phyloP scores from a whole-genome alignment of 2,329 filamentous ascomycete genomes.

The Botrytis deweyae region DNA sequence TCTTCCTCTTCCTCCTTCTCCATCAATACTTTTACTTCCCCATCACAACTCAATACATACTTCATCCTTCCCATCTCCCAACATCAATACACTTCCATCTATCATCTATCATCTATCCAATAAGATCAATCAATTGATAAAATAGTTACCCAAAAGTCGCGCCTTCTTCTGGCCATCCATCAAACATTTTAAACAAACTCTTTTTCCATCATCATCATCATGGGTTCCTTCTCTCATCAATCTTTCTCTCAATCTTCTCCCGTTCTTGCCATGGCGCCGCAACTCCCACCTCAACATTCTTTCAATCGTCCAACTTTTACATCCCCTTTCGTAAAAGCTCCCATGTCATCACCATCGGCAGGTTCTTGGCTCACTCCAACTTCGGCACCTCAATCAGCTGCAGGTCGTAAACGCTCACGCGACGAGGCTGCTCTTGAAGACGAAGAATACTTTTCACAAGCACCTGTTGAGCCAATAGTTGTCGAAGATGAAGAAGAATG shows the following conservation, averaged over 20 bases:
- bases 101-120: conserved; percentile 8
- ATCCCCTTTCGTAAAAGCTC: conserved; percentile 32
- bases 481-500: conserved; percentile 63
- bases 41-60: background rate
- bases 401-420: conserved; percentile 73
- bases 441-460: conserved; percentile 47
- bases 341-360: conserved; percentile 28
- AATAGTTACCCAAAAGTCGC: conserved; percentile 7
- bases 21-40: conserved; percentile 9
- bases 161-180: conserved; percentile 9
- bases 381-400: conserved; percentile 39
- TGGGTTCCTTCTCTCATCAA: conserved; percentile 35
- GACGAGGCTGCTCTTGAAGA: conserved; percentile 66
- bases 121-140: conserved; percentile 23
- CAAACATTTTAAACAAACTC: conserved; percentile 14
- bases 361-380: conserved; percentile 32
- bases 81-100: conserved; percentile 6
- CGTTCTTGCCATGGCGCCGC: conserved; percentile 34
- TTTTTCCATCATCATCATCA: conserved; percentile 23
- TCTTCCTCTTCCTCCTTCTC: conserved; percentile 13
- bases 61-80: background rate
- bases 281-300: conserved; percentile 34
- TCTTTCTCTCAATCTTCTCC: conserved; percentile 34
- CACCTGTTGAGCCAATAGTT: conserved; percentile 36
- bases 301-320: conserved; percentile 32